A percentile compares a stretch with the other conserved stretches of the same genome.
Conservation (phyloP, 2,329 filamentous ascomycete species). For the Aureobasidium sp. region DNA sequence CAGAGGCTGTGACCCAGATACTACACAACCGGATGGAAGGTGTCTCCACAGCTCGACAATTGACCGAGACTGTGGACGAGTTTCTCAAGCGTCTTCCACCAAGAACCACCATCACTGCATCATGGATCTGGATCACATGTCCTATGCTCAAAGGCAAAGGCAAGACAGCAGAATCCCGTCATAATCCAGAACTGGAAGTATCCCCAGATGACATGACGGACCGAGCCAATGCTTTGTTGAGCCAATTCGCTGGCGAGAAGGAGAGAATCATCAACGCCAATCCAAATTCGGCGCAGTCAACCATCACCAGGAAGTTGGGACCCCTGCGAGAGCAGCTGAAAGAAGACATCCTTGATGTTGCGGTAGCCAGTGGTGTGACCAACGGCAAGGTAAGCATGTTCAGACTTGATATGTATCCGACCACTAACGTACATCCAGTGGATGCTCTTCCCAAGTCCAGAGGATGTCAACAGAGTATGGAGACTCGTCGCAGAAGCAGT, state of each 20-base stretch:
- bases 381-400: slow-evolving; percentile 47
- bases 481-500: slow-evolving; percentile 57
- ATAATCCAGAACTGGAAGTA: slow-evolving; percentile 33
- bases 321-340: slow-evolving; percentile 38
- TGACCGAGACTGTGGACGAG: slow-evolving; percentile 52
- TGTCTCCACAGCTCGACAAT: slow-evolving; percentile 48
- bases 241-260: slow-evolving; percentile 38
- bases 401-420: too few species aligned
- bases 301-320: slow-evolving; percentile 31
- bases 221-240: slow-evolving; percentile 47
- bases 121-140: slow-evolving; percentile 69
- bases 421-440: slow-evolving; percentile 36
- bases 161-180: slow-evolving; percentile 36
- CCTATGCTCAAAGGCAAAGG: slow-evolving; percentile 38
- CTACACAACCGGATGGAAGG: slow-evolving; percentile 55
- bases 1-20: slow-evolving; percentile 14
- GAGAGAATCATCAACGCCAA: slow-evolving; percentile 44
- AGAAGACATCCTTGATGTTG: slow-evolving; percentile 51
- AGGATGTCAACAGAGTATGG: slow-evolving; percentile 58
- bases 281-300: slow-evolving; percentile 36
- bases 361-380: slow-evolving; percentile 49
- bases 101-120: slow-evolving; percentile 47
- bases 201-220: slow-evolving; percentile 17
- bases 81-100: slow-evolving; percentile 65
- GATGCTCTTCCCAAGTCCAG: slow-evolving; percentile 59